Percentiles rank a stretch among this genome's conserved stretches.
Conservation (phyloP, 2,329 filamentous ascomycete species). For the Teratosphaeriaceae sp. region DNA sequence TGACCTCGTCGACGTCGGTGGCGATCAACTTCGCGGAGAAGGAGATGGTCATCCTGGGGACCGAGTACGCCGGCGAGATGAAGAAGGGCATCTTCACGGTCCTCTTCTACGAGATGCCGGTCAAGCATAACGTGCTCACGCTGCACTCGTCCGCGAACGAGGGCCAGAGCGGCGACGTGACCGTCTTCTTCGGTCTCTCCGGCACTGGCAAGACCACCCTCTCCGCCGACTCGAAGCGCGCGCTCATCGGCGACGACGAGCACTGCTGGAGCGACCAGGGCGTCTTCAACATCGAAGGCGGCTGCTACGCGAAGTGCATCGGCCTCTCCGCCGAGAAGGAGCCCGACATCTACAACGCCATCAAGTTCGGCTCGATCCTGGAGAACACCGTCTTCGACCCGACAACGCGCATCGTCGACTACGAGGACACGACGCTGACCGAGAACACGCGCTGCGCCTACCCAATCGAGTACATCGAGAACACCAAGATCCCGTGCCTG, state of each 20-base stretch:
- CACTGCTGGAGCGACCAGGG: conserved; percentile 98
- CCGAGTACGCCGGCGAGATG: conserved; percentile 76
- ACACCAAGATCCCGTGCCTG: conserved; percentile 97
- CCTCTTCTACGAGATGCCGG: conserved; percentile 99
- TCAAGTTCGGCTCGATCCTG: conserved; percentile 92
- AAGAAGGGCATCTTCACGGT: conserved; percentile 77
- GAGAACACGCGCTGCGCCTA: conserved; percentile 99
- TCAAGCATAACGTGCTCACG: conserved; percentile 98
- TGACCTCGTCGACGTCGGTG: conserved; percentile 97
- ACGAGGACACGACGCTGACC: conserved; percentile 88
- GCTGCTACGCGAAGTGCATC: conserved; percentile 99
- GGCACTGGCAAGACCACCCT: conserved; percentile 98
- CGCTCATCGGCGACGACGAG: conserved; percentile 96
- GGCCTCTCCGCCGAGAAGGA: conserved; percentile 98
- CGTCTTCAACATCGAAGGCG: conserved; percentile 99
- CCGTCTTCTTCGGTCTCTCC: conserved; percentile 98
- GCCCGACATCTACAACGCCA: conserved; percentile 93
- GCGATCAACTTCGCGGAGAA: conserved; percentile 99
- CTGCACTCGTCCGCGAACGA: conserved; percentile 98
- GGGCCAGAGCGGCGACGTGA: conserved; percentile 89
- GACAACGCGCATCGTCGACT: conserved; percentile 82
- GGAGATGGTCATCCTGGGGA: conserved; percentile 99
- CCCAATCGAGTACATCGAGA: conserved; percentile 97
- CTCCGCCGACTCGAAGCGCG: conserved; percentile 92
- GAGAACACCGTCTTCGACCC: conserved; percentile 99